Percentiles rank a stretch among this genome's conserved stretches.
phyloP scores from a whole-genome alignment of 1,284 basidiomycete genomes.

The Rhodotorula sp. region DNA sequence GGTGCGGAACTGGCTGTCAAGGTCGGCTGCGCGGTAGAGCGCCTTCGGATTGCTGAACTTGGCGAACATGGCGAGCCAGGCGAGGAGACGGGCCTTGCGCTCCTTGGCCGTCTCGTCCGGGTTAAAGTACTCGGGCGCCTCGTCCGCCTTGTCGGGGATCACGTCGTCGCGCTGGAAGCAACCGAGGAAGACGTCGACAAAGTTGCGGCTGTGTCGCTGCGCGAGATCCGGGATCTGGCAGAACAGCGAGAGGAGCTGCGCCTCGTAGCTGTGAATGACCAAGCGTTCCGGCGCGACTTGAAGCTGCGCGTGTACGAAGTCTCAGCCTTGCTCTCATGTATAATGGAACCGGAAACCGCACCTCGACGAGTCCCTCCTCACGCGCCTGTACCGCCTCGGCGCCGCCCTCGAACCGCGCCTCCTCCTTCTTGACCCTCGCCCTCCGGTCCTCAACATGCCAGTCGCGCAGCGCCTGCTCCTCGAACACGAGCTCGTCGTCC shows the following conservation, averaged over 20 bases:
- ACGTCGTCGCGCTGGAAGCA: slow-evolving; percentile 53
- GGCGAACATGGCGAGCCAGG: slow-evolving; percentile 82
- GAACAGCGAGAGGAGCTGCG: slow-evolving; percentile 71
- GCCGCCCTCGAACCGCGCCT: slow-evolving; percentile 25
- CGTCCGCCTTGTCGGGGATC: slow-evolving; percentile 33
- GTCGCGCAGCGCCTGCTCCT: slow-evolving; percentile 45
- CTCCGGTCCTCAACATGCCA: slow-evolving; percentile 35
- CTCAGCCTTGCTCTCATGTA: slow-evolving; percentile 32
- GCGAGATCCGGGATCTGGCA: slow-evolving; percentile 67
- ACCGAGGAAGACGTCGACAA: slow-evolving; percentile 74
- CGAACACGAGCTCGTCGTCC: slow-evolving; percentile 38
- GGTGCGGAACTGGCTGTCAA: slow-evolving; percentile 69
- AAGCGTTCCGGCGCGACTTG: slow-evolving; percentile 68
- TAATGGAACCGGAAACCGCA: slow-evolving; percentile 14
- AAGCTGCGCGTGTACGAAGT: slow-evolving; percentile 54
- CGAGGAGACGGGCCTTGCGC: slow-evolving; percentile 59
- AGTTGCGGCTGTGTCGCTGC: slow-evolving; percentile 78
- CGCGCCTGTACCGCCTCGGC: slow-evolving; percentile 17
- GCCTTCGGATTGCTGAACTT: slow-evolving; percentile 91
- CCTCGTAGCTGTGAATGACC: slow-evolving; percentile 73
- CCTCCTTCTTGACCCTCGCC: slow-evolving; percentile 14
- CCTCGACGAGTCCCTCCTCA: slow-evolving; percentile 20
- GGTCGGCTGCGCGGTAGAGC: slow-evolving; percentile 67
- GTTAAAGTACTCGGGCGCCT: slow-evolving; percentile 32
- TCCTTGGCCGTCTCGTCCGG: slow-evolving; percentile 41